Evolutionary conservation across 2,329 filamentous ascomycete species (phyloP), one percentile per base, ranked within the genome.

Genomic region (Knufia fluminis): DNA sequence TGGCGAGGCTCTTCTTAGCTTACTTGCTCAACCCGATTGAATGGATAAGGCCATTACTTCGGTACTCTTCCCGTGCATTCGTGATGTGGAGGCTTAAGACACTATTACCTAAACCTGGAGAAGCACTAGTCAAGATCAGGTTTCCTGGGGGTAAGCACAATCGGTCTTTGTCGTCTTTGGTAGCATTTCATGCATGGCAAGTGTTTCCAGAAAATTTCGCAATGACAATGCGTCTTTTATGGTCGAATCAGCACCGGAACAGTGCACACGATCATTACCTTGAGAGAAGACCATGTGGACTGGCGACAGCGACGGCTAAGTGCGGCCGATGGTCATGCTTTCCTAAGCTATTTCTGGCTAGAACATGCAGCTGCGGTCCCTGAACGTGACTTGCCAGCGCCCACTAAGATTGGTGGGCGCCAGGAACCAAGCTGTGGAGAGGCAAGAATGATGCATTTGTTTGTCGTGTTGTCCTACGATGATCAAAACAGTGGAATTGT

Each of bases 81-180:
- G n/a, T n/a, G n/a, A n/a, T n/a, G n/a, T n/a, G n/a, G n/a, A n/a
- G n/a, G n/a, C n/a, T n/a, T n/a, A n/a, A n/a, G n/a, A n/a, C n/a
- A 20, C 43, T 46, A 46, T 46, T 46, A 46, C 28, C 28, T 46
- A 46, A 46, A 46, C 36, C 43, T 38, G 43, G 43, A 31, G 43
- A n/a, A n/a, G n/a, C n/a, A n/a, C n/a, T n/a, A n/a, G n/a, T n/a
- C n/a, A n/a, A n/a, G n/a, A n/a, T n/a, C n/a, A n/a, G n/a, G n/a
- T n/a, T n/a, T n/a, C n/a, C n/a, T n/a, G n/a, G n/a, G n/a, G n/a
- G n/a, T n/a, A n/a, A n/a, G n/a, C n/a, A n/a, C n/a, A n/a, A n/a
- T n/a, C n/a, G n/a, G n/a, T n/a, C n/a, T n/a, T n/a, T n/a, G n/a
- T n/a, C n/a, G n/a, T n/a, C n/a, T n/a, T n/a, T n/a, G n/a, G n/a